phyloP scores from a whole-genome alignment of 108 stramenopile species.

The Pseudonitzschia delicatissima region DNA sequence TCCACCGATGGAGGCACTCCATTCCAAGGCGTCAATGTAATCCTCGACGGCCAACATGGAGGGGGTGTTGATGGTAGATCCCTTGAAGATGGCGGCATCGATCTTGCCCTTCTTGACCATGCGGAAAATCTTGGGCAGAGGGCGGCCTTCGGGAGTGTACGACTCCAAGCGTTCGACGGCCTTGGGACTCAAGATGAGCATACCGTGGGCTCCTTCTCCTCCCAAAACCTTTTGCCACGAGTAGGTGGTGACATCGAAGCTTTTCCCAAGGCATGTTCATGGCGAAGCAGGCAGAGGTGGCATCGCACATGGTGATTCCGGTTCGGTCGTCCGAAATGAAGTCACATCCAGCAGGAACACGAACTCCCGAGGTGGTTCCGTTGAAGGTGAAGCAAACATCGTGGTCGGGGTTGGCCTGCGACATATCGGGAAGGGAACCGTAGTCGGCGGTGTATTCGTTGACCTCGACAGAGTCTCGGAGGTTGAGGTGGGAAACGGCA shows the following conservation, averaged over 20 bases:
- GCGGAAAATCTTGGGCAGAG: conserved; percentile 99
- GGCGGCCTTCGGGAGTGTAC: conserved; percentile 91
- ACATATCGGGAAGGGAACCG: conserved; percentile 93
- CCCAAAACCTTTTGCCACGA: conserved; percentile 99
- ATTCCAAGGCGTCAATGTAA: conserved; percentile 97
- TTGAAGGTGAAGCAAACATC: conserved; percentile 99
- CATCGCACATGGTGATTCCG: conserved; percentile 96
- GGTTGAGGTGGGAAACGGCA: conserved; percentile 88
- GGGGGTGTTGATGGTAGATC: conserved; percentile 99
- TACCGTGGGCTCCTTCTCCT: conserved; percentile 98
- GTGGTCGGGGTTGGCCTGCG: conserved; percentile 81
- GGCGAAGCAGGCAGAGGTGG: conserved; percentile 98
- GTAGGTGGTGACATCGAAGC: conserved; percentile 98
- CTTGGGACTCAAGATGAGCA: conserved; percentile 93
- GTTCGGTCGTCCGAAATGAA: conserved; percentile 90
- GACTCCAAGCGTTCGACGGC: conserved; percentile 98
- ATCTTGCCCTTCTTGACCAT: conserved; percentile 98
- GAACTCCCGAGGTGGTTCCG: conserved; percentile 98
- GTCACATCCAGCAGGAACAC: conserved; percentile 92
- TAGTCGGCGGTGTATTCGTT: conserved; percentile 94
- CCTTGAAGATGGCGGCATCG: conserved; percentile 92
- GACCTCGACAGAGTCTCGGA: conserved; percentile 80
- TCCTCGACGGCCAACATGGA: conserved; percentile 99
- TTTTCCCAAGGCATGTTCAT: conserved; percentile 99
- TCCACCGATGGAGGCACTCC: conserved; percentile 94